A percentile compares a stretch with the other conserved stretches of the same genome.
Evolutionary conservation across 225 moss, liverwort and hornwort species (phyloP).

Genomic region (Ulota crispa): DNA sequence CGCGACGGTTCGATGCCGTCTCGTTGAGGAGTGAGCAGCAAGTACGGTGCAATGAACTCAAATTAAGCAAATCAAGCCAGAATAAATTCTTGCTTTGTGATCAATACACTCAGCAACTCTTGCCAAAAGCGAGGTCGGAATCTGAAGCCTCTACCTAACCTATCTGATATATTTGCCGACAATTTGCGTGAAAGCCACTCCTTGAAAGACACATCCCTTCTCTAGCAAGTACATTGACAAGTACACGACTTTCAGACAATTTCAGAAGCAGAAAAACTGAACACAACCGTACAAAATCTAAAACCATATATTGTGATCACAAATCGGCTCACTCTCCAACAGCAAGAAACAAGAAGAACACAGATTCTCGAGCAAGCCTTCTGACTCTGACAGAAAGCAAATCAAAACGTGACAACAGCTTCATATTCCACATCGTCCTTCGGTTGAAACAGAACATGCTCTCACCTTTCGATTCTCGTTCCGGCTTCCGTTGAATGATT

Average conservation of each 20-base stretch:
- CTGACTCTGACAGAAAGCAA: not conserved
- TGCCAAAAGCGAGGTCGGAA: not conserved
- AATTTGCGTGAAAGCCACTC: not conserved
- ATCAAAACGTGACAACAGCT: not conserved
- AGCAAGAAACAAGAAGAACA: not conserved
- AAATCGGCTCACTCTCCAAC: not conserved
- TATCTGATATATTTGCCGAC: not conserved
- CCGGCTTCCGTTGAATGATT: slow-evolving; percentile 24
- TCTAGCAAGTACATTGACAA: not conserved
- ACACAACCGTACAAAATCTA: not conserved
- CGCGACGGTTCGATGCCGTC: not conserved
- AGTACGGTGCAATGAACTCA: not conserved
- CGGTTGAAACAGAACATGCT: not conserved
- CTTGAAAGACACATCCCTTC: not conserved
- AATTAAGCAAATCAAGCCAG: not conserved
- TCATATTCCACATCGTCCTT: not conserved
- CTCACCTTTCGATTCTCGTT: slow-evolving; percentile 25
- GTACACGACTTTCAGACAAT: not conserved
- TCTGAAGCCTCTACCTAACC: not conserved
- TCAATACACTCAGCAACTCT: not conserved
- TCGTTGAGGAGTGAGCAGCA: not conserved
- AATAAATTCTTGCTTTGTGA: not conserved
- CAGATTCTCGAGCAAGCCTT: not conserved
- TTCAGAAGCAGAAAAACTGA: not conserved
- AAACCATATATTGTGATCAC: not conserved